These are phyloP conservation scores for Wilcoxina mikolae DNA, from an alignment of 495 filamentous ascomycete genomes.

Conservation along the genomic window DNA sequence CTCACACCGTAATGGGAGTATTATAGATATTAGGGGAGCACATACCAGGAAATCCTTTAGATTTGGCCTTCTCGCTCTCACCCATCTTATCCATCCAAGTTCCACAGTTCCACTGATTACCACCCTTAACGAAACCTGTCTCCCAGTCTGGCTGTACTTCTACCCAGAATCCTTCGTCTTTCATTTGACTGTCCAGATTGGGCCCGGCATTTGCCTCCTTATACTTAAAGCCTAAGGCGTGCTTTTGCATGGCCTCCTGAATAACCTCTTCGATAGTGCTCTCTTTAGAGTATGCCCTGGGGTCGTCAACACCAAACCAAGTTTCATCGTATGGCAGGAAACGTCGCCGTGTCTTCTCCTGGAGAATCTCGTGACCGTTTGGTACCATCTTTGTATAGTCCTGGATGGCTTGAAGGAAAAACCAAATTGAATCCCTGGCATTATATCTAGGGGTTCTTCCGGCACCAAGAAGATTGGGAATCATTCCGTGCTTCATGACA, in stretches of 20 bases:
- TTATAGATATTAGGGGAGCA: not conserved
- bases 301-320: slow-evolving; percentile 68
- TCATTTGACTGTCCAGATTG: slow-evolving; percentile 83
- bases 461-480: slow-evolving; percentile 80
- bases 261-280: slow-evolving; percentile 76
- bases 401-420: slow-evolving; percentile 86
- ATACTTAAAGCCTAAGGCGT: slow-evolving; percentile 79
- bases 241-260: slow-evolving; percentile 81
- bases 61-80: slow-evolving; percentile 80
- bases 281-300: slow-evolving; percentile 67
- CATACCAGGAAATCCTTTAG: slow-evolving; percentile 64
- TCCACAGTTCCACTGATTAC: slow-evolving; percentile 86
- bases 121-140: slow-evolving; percentile 84
- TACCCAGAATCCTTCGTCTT: slow-evolving; percentile 74
- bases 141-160: slow-evolving; percentile 84
- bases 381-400: slow-evolving; percentile 80
- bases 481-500: slow-evolving; percentile 97
- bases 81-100: slow-evolving; percentile 99
- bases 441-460: slow-evolving; percentile 92
- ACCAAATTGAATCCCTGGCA: slow-evolving; percentile 92
- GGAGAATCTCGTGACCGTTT: slow-evolving; percentile 55
- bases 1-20: not conserved
- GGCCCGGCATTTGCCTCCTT: slow-evolving; percentile 88
- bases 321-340: slow-evolving; percentile 93
- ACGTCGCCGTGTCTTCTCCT: slow-evolving; percentile 64